Conservation (phyloP, 306 rosid species). For the Gynostemma pentaphyllum region DNA sequence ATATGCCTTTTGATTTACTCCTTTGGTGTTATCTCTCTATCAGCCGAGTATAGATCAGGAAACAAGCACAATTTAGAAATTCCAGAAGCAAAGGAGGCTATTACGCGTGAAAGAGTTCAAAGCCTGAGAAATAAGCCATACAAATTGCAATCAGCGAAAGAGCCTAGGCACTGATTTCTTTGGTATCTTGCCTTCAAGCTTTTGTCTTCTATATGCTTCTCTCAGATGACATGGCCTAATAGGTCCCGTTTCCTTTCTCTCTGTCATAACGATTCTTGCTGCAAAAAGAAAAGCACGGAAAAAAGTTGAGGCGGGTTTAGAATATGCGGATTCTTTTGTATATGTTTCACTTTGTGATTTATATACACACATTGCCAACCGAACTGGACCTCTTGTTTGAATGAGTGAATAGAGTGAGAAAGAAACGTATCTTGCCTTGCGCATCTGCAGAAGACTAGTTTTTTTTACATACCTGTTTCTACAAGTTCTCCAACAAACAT, state of each 20-base stretch:
- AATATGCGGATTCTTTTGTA: background rate
- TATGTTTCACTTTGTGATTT: background rate
- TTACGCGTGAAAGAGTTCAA: no score
- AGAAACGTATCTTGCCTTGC: background rate
- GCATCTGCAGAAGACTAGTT: no score
- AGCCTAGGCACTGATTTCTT: slow-evolving; percentile 62
- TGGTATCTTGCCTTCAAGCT: slow-evolving; percentile 86
- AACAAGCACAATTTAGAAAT: no score
- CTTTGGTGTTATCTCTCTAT: no score
- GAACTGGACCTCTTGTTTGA: no score
- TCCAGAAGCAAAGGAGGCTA: no score
- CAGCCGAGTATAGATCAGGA: no score
- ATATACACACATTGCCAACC: no score
- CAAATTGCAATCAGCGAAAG: slow-evolving; percentile 45
- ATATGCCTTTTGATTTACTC: no score
- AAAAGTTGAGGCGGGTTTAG: background rate
- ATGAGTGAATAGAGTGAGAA: background rate
- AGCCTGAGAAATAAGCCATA: no score
- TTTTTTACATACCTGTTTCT: slow-evolving; percentile 52
- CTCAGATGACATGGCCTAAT: slow-evolving; percentile 89
- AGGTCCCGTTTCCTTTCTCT: slow-evolving; percentile 86
- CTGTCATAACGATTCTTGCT: slow-evolving; percentile 78
- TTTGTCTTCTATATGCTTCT: slow-evolving; percentile 76
- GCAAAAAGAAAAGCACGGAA: background rate
- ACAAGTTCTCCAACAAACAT: slow-evolving; percentile 89